Evolutionary conservation across 257 asterid genomes (phyloP).

Genomic region (Fraxinus anomala): DNA sequence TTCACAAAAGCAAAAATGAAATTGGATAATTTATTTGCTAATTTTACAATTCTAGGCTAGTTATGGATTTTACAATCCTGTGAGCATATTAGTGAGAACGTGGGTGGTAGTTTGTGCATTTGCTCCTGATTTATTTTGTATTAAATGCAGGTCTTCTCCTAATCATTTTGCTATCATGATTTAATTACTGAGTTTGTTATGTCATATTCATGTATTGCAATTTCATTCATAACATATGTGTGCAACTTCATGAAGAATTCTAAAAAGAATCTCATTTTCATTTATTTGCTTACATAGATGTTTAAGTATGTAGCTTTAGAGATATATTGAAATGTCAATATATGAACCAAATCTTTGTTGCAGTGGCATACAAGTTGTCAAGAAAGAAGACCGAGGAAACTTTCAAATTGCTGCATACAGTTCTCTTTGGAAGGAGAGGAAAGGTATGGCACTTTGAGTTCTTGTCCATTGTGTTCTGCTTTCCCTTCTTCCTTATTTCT

Average conservation of each 20-base stretch:
- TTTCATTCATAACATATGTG: not conserved
- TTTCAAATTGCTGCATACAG: constrained; percentile 68
- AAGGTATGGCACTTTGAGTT: constrained; percentile 53
- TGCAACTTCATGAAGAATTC: not conserved
- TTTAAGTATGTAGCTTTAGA: constrained; percentile 14
- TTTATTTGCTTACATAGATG: not conserved
- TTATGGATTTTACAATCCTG: not conserved
- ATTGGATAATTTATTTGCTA: too few species aligned
- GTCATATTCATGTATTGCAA: not conserved
- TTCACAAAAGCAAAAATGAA: not conserved
- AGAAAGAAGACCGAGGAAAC: constrained; percentile 84
- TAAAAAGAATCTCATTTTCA: not conserved
- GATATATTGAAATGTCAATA: constrained; percentile 19
- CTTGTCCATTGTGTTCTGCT: constrained; percentile 11
- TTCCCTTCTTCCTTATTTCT: not conserved
- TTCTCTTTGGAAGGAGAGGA: constrained; percentile 89
- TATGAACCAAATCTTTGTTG: constrained; percentile 31
- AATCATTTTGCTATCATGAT: not conserved
- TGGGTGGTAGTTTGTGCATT: not conserved
- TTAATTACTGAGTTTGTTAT: not conserved
- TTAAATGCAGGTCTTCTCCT: constrained; percentile 2
- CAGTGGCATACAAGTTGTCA: constrained; percentile 82
- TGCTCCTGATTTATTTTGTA: not conserved
- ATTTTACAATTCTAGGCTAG: not conserved
- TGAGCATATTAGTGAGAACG: not conserved